Percentiles rank a stretch among this genome's conserved stretches.
Evolutionary conservation across 164 flowering plant species (phyloP).

Genomic region (Nelumbo lutea): DNA sequence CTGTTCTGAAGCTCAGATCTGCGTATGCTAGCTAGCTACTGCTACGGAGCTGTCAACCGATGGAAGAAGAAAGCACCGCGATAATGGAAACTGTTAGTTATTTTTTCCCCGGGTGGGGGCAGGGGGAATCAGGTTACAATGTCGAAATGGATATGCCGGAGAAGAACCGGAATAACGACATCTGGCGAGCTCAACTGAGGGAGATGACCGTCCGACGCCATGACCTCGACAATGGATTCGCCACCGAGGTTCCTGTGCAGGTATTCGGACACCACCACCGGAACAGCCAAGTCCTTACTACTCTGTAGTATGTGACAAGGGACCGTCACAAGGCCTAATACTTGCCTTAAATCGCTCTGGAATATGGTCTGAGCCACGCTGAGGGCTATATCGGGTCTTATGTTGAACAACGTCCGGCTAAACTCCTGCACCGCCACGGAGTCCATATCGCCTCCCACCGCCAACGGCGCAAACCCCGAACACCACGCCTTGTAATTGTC

Average conservation of each 20-base stretch:
- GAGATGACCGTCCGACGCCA: conserved; percentile 46
- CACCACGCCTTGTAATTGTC: conserved; percentile 48
- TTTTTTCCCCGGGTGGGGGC: no score
- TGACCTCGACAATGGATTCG: conserved; percentile 40
- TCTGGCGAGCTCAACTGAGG: conserved; percentile 57
- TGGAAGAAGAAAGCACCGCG: no score
- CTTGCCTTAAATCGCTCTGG: conserved; percentile 32
- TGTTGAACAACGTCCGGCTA: conserved; percentile 49
- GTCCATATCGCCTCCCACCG: conserved; percentile 49
- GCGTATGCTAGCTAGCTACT: no score
- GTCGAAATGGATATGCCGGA: conserved; percentile 38
- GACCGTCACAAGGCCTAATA: conserved; percentile 28
- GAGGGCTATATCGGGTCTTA: conserved; percentile 49
- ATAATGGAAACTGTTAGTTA: no score
- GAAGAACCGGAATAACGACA: conserved; percentile 38
- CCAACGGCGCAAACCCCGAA: conserved; percentile 46
- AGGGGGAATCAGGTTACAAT: conserved; percentile 17
- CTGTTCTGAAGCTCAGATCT: no score
- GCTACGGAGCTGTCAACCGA: no score
- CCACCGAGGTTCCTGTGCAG: conserved; percentile 36
- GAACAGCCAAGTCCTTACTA: conserved; percentile 47
- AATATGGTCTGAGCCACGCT: conserved; percentile 38
- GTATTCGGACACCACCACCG: conserved; percentile 45
- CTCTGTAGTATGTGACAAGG: conserved; percentile 54
- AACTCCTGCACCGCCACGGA: conserved; percentile 48